Evolutionary conservation across 768 basidiomycete species (phyloP), one percentile per base, ranked within the genome.

Genomic region (Lactifluus hygrophoroides): DNA sequence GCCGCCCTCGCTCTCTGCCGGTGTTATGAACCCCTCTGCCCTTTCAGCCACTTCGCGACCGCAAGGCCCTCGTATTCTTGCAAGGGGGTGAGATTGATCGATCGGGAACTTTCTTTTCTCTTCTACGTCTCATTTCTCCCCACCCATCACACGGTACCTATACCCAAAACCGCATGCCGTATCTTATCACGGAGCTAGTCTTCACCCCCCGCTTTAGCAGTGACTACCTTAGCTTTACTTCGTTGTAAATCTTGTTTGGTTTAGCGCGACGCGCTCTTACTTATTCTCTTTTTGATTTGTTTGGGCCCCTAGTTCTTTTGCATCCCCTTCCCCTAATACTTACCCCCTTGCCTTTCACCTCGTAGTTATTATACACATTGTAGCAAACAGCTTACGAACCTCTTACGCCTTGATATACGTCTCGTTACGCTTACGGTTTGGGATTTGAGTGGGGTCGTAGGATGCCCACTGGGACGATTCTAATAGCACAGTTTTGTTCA

Each of bases 171-270:
- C 62, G 44, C 58, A 55, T 51, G 54, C 37, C 62, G 60, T 64
- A 64, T 57, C 50, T 57, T 64, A 62, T 52, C 54, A 54, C 46
- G 62, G 55, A 64, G 60, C 62, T 57, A 64, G 62, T 62, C 37
- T 38, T 62, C 46, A 54, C 53, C 49, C 23, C 23, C 48, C 52
- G 48, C 35, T 54, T 50, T 51, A 49, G 60, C 53, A 34, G 61
- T 58, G 54, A 44, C 50, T 63, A 62, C 60, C 23, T 64, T 64
- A 64, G 50, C 54, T 51, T 56, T 62, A 30, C 25, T 61, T 62
- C 60, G 16, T 28, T 57, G 62, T 64, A 62, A 56, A 64, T 64
- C 37, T 9, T 11, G 47, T 49, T 61, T 62, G 54, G 51, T 54
- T 50, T 56, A 42, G 48, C 50, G 46, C 54, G 3, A 52, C 30